Evolutionary conservation across 2,329 filamentous ascomycete genomes (phyloP).

Genomic region (Botrytis galanthina): DNA sequence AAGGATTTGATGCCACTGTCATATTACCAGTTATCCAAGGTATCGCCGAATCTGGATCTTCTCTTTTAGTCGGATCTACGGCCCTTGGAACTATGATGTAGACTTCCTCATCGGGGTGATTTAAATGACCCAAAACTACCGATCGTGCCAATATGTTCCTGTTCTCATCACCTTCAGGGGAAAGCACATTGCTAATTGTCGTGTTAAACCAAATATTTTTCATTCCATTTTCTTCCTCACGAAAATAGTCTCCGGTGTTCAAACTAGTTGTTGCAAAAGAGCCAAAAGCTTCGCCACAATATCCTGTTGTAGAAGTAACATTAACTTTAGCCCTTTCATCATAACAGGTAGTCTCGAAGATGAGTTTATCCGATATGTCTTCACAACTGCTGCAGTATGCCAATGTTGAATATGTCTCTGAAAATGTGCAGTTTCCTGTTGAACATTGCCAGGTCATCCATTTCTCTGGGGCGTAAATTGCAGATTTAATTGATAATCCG

Average conservation of each 20-base stretch:
- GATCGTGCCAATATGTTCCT: too few relatives aligned
- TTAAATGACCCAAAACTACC: background rate
- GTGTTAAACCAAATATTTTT: fast-evolving
- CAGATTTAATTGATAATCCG: background rate
- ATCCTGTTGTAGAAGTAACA: background rate
- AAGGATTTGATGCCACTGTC: background rate
- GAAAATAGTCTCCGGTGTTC: background rate
- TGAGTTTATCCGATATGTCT: background rate
- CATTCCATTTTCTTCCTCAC: fast-evolving
- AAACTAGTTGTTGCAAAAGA: background rate
- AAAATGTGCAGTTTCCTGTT: background rate
- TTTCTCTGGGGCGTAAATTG: background rate
- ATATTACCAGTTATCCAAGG: background rate
- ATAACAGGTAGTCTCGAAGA: background rate
- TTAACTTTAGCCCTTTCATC: background rate
- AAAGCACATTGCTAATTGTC: background rate
- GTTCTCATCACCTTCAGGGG: too few relatives aligned
- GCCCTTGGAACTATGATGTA: background rate
- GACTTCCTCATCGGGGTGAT: background rate
- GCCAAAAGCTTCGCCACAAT: fast-evolving
- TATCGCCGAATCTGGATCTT: fast-evolving
- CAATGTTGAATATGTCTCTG: background rate
- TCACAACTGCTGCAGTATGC: background rate
- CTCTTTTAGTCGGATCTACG: background rate
- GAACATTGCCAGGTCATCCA: background rate